These are phyloP conservation scores for Salicornia ramosissima DNA, from an alignment of 148 eudicot genomes.

Conservation along the genomic window DNA sequence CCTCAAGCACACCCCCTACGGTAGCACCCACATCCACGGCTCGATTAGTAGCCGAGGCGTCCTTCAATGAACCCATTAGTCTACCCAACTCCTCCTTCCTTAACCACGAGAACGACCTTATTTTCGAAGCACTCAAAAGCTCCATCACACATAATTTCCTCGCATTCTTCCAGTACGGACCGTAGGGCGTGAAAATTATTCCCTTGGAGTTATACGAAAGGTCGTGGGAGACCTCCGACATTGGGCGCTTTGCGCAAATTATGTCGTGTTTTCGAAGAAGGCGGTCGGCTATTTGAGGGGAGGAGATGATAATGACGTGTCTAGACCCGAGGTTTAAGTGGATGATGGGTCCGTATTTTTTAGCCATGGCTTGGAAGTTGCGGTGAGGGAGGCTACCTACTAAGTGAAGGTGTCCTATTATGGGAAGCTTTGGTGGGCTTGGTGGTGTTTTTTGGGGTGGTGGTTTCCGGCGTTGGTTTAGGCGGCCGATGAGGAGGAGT, in stretches of 20 bases:
- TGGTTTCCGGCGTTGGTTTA: too few relatives aligned
- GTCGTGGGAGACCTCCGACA: constrained; percentile 19
- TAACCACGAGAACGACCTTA: constrained; percentile 19
- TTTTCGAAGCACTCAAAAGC: constrained; percentile 19
- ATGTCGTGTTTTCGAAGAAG: constrained; percentile 17
- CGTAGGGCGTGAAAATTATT: constrained; percentile 17
- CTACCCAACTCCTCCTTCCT: constrained; percentile 20
- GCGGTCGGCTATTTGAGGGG: constrained; percentile 22
- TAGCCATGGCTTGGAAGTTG: constrained; percentile 27
- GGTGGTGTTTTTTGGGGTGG: constrained; percentile 36
- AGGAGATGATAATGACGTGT: constrained; percentile 20
- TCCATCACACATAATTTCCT: constrained; percentile 23
- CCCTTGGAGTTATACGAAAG: constrained; percentile 21
- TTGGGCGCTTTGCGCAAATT: constrained; percentile 15
- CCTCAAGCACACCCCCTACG: constrained; percentile 18
- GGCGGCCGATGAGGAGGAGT: too few relatives aligned
- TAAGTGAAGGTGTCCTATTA: constrained; percentile 35
- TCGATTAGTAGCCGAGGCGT: not conserved
- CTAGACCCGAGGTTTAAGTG: constrained; percentile 25
- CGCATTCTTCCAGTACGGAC: constrained; percentile 14
- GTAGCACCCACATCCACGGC: constrained; percentile 17
- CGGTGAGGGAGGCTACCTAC: constrained; percentile 40
- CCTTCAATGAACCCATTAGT: constrained; percentile 10
- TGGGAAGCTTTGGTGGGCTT: constrained; percentile 35
- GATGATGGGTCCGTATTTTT: constrained; percentile 42